Evolutionary conservation across 495 filamentous ascomycete genomes (phyloP), one percentile per base, ranked within the genome.

Genomic region (Aspergillus ostianus): DNA sequence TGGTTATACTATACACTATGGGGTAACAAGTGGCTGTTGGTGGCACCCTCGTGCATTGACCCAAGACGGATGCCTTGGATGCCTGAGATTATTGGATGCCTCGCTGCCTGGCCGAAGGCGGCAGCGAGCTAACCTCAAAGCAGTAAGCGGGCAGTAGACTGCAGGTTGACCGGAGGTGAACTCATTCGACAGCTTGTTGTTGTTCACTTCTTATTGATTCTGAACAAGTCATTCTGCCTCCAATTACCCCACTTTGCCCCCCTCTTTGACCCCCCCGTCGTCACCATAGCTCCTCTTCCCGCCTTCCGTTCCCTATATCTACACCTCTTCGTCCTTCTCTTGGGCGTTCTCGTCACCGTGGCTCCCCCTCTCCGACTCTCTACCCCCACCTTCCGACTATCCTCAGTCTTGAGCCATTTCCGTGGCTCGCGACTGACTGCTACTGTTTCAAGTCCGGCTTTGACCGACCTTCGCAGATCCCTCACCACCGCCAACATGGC

Each of bases 401-500:
- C 84, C 32, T 84, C 89, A 49, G 77, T 93, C 59, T 79, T 85
- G 60, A 73, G 81, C 47, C 76, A 92, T 67, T 77, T 92, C 59
- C 80, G 80, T 58, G 73, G 75, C 48, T 57, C 82, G 53, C 65
- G 64, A 63, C 72, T 75, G 18, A 51, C 55, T 23, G 58, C 47
- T 23, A 56, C 47, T 27, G 47, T 41, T 20, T 58, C 62, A 53
- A 64, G 50, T 21, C 51, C 64, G 48, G 52, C 50, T 12, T 65
- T 62, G 30, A 62, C 69, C 27, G 52, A 67, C 59, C 58, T 68
- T 46, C 59, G 68, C 51, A 70, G 82, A 67, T 78, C 81, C 27
- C 67, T 89, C 60, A 85, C 85, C 8, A 87, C 81, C 60, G 77
- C 80, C 63, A 84, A 74, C 57, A 92, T 91, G 89, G 87, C 85